These are phyloP conservation scores for Osmanthus fragrans DNA, from an alignment of 257 asterid species.

Conservation along the genomic window DNA sequence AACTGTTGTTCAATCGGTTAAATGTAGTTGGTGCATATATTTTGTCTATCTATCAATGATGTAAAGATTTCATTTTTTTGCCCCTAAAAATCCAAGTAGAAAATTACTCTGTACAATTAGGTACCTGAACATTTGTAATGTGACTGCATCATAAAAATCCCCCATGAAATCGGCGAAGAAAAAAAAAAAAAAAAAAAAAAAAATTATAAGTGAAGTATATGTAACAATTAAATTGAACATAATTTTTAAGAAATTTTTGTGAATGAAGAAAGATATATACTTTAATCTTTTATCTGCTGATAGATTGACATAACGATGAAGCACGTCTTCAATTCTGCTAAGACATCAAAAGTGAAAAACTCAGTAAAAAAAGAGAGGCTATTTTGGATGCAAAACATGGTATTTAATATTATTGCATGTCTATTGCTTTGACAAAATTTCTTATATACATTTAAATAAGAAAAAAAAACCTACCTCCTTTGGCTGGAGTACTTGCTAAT, in stretches of 20 bases:
- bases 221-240: not conserved
- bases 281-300: conserved; percentile 44
- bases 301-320: conserved; percentile 39
- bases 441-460: not conserved
- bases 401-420: not conserved
- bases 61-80: not conserved
- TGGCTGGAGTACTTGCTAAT: conserved; percentile 45
- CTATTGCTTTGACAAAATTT: not conserved
- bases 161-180: not conserved
- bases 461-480: conserved; percentile 28
- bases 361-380: no score
- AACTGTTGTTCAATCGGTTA: not conserved
- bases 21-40: not conserved
- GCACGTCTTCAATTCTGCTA: conserved; percentile 53
- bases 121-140: conserved; percentile 55
- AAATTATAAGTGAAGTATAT: not conserved
- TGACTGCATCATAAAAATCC: conserved; percentile 29
- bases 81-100: not conserved
- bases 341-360: not conserved
- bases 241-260: not conserved
- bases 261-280: conserved; percentile 24
- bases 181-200: not conserved
- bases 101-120: not conserved
- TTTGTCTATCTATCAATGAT: not conserved
- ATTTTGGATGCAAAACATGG: not conserved